These are phyloP conservation scores for Chrysoporthe cubensis DNA, from an alignment of 2,329 filamentous ascomycete genomes.

Conservation along the genomic window DNA sequence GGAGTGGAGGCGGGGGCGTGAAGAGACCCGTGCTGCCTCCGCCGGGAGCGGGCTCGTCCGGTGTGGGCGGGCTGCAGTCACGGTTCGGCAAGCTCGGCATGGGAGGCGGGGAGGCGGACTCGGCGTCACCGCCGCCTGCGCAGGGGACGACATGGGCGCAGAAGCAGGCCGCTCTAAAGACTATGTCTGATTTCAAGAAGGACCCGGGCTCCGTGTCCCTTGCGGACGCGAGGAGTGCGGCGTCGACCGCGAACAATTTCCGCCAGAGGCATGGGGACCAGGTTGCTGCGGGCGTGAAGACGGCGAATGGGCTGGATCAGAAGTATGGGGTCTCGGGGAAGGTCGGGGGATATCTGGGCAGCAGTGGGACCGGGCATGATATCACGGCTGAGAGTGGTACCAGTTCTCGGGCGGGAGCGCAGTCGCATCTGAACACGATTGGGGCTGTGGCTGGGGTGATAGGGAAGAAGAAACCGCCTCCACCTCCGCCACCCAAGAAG, in stretches of 20 bases:
- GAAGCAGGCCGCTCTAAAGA: slow-evolving; percentile 66
- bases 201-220: slow-evolving; percentile 65
- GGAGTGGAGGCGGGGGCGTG: background rate
- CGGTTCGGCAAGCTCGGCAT: slow-evolving; percentile 63
- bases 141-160: slow-evolving; percentile 67
- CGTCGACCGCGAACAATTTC: slow-evolving; percentile 68
- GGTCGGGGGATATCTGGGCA: slow-evolving; percentile 36
- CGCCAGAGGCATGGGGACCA: slow-evolving; percentile 72
- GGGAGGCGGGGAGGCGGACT: slow-evolving; percentile 22
- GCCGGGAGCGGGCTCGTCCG: background rate
- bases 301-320: slow-evolving; percentile 61
- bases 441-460: slow-evolving; percentile 32
- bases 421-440: slow-evolving; percentile 23
- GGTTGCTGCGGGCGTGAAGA: slow-evolving; percentile 61
- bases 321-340: slow-evolving; percentile 60
- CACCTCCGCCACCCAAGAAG: slow-evolving; percentile 57
- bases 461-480: slow-evolving; percentile 58
- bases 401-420: slow-evolving; percentile 8
- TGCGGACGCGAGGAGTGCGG: slow-evolving; percentile 61
- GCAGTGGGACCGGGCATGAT: slow-evolving; percentile 8
- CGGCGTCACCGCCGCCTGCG: slow-evolving; percentile 33
- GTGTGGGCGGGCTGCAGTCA: slow-evolving; percentile 67
- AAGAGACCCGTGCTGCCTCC: slow-evolving; percentile 32
- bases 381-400: slow-evolving; percentile 9
- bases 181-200: slow-evolving; percentile 61